Evolutionary conservation across 345 rosid genomes (phyloP).

Genomic region (Boechera stricta): DNA sequence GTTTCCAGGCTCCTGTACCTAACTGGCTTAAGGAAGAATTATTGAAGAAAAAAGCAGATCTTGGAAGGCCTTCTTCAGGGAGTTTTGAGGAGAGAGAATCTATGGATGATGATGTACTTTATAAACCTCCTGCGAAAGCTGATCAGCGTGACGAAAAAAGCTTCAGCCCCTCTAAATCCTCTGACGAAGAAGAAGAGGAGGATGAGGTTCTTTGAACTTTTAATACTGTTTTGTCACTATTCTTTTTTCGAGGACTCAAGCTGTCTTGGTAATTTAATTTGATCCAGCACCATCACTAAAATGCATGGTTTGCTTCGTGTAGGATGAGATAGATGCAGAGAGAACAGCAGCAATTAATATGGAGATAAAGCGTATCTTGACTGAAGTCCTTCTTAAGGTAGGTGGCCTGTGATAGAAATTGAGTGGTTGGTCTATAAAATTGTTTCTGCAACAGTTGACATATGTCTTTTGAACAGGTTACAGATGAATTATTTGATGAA

Average conservation of each 20-base stretch:
- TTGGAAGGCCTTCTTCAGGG: slow-evolving; percentile 67
- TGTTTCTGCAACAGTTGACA: slow-evolving; percentile 28
- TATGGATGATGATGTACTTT: slow-evolving; percentile 63
- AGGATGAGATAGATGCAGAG: slow-evolving; percentile 85
- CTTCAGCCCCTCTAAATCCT: slow-evolving; percentile 70
- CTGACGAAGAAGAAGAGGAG: slow-evolving; percentile 94
- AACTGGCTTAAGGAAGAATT: slow-evolving; percentile 98
- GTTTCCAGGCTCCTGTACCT: slow-evolving; percentile 84
- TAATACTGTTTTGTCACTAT: slow-evolving; percentile 4
- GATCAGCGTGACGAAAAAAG: slow-evolving; percentile 74
- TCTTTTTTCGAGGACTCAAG: slow-evolving; percentile 12
- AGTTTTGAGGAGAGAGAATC: slow-evolving; percentile 62
- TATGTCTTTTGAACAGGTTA: slow-evolving; percentile 65
- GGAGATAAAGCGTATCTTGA: slow-evolving; percentile 90
- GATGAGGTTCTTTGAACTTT: slow-evolving; percentile 52
- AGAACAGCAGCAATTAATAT: slow-evolving; percentile 77
- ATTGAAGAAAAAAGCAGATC: slow-evolving; percentile 76
- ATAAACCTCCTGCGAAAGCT: slow-evolving; percentile 55
- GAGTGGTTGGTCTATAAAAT: slow-evolving; percentile 28
- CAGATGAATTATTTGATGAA: slow-evolving; percentile 93
- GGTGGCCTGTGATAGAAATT: slow-evolving; percentile 31
- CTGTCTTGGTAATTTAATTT: slow-evolving; percentile 25
- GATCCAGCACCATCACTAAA: slow-evolving; percentile 22
- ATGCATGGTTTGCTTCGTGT: slow-evolving; percentile 41
- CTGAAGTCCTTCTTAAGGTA: slow-evolving; percentile 97